These are phyloP conservation scores for Colletotrichum karsti DNA, from an alignment of 2,329 filamentous ascomycete genomes.

Conservation along the genomic window DNA sequence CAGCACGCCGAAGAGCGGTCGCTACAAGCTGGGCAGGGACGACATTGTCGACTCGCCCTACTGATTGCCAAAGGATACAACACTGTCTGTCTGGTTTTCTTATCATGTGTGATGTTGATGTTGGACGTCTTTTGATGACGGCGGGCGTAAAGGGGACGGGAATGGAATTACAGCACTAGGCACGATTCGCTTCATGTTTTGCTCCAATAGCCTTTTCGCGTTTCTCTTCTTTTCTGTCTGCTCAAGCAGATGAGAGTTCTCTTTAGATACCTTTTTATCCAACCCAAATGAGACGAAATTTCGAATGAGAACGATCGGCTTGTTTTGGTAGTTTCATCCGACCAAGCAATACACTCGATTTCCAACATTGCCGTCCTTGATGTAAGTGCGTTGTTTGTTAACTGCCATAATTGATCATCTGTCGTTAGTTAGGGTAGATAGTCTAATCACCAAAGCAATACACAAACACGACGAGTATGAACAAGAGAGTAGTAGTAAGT, in stretches of 20 bases:
- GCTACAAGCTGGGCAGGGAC: conserved; percentile 79
- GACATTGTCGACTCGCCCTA: conserved; percentile 83
- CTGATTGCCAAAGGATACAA: conserved; percentile 38
- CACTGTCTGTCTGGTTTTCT: not conserved
- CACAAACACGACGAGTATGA: not conserved
- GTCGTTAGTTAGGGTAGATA: too few relatives aligned
- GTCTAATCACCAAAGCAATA: conserved; percentile 14
- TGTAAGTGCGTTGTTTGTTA: too few relatives aligned
- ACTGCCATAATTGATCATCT: too few relatives aligned
- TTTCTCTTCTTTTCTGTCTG: not conserved
- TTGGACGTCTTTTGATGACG: not conserved
- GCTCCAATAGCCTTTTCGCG: not conserved
- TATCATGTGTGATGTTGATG: conserved; percentile 4
- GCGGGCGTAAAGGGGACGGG: not conserved
- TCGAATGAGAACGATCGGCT: too few relatives aligned
- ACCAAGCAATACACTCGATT: too few relatives aligned
- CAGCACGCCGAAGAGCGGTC: conserved; percentile 61
- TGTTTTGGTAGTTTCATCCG: too few relatives aligned
- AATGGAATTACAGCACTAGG: conserved; percentile 4
- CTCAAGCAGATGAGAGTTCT: not conserved
- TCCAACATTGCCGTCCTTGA: too few relatives aligned
- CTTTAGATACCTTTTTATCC: conserved; percentile 3
- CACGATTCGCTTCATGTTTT: not conserved
- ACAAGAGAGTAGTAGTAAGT: not conserved
- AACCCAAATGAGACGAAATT: too few relatives aligned